phyloP scores from a whole-genome alignment of 805 yeast genomes.

The Nakazawaea ambrosiae region DNA sequence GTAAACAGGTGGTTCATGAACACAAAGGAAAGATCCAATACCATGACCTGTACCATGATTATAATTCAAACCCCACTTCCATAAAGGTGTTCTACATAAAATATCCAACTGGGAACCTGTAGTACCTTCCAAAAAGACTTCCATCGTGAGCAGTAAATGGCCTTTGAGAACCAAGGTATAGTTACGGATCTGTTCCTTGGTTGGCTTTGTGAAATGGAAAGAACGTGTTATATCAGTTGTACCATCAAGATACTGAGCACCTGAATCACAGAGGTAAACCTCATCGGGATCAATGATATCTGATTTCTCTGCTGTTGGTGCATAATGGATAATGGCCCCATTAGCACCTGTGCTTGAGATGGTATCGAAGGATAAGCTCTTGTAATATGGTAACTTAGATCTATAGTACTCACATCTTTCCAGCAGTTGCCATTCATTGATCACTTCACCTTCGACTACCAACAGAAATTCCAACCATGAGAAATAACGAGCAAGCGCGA shows the following conservation, averaged over 20 bases:
- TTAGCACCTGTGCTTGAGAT: slow-evolving; percentile 73
- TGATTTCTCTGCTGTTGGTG: slow-evolving; percentile 54
- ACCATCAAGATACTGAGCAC: slow-evolving; percentile 83
- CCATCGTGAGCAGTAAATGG: slow-evolving; percentile 76
- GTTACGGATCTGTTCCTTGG: slow-evolving; percentile 49
- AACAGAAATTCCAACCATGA: slow-evolving; percentile 77
- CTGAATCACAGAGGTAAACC: slow-evolving; percentile 79
- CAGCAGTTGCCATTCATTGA: slow-evolving; percentile 56
- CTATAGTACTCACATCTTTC: slow-evolving; percentile 42
- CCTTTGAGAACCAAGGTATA: slow-evolving; percentile 90
- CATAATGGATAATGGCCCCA: slow-evolving; percentile 69
- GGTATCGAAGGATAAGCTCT: slow-evolving; percentile 69
- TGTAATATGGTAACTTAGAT: slow-evolving; percentile 38
- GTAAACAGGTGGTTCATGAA: slow-evolving; percentile 92
- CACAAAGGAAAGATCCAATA: slow-evolving; percentile 84
- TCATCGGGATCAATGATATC: slow-evolving; percentile 58
- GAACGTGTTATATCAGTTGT: slow-evolving; percentile 96
- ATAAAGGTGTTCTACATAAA: slow-evolving; percentile 75
- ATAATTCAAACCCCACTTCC: slow-evolving; percentile 80
- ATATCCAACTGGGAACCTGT: slow-evolving; percentile 74
- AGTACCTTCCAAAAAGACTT: slow-evolving; percentile 70
- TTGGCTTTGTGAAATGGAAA: slow-evolving; percentile 56
- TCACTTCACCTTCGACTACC: slow-evolving; percentile 27
- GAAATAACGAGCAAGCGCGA: slow-evolving; percentile 64
- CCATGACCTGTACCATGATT: slow-evolving; percentile 98